phyloP scores from a whole-genome alignment of 768 basidiomycete species.

The Mycena maculata region DNA sequence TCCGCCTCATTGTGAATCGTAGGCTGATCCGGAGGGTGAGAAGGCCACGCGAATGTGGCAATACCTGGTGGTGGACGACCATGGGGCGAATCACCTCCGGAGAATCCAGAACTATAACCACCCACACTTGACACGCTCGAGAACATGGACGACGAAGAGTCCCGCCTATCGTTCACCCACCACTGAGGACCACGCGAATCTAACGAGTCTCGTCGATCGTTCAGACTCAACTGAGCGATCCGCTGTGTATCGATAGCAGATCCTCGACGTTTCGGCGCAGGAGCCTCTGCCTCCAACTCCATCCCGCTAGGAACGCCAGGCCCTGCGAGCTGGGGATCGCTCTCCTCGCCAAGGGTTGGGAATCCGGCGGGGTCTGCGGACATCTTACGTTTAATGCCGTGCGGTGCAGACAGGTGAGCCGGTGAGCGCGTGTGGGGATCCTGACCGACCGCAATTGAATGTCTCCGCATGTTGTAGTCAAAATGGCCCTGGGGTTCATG shows the following conservation, averaged over 20 bases:
- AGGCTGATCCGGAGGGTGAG: constrained; percentile 48
- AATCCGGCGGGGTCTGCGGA: constrained; percentile 71
- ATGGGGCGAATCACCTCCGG: constrained; percentile 72
- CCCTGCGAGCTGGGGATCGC: constrained; percentile 74
- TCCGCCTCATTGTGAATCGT: constrained; percentile 57
- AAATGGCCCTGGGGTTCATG: constrained; percentile 61
- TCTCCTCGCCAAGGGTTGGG: constrained; percentile 68
- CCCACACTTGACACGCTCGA: constrained; percentile 66
- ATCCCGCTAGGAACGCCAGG: constrained; percentile 74
- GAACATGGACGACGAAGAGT: constrained; percentile 78
- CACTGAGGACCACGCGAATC: constrained; percentile 71
- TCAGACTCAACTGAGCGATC: constrained; percentile 79
- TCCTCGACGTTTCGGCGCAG: constrained; percentile 84
- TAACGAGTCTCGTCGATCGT: constrained; percentile 82
- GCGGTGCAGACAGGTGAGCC: constrained; percentile 51
- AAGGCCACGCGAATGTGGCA: constrained; percentile 80
- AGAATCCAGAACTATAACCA: constrained; percentile 66
- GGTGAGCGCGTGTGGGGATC: constrained; percentile 55
- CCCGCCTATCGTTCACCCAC: constrained; percentile 77
- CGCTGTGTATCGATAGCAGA: constrained; percentile 85
- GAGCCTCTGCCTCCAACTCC: constrained; percentile 69
- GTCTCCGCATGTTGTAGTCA: constrained; percentile 78
- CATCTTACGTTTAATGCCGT: constrained; percentile 87
- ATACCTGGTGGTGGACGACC: constrained; percentile 71
- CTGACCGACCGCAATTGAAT: constrained; percentile 74